Conservation (phyloP, 164 flowering plant species). For the Echeveria elegans region DNA sequence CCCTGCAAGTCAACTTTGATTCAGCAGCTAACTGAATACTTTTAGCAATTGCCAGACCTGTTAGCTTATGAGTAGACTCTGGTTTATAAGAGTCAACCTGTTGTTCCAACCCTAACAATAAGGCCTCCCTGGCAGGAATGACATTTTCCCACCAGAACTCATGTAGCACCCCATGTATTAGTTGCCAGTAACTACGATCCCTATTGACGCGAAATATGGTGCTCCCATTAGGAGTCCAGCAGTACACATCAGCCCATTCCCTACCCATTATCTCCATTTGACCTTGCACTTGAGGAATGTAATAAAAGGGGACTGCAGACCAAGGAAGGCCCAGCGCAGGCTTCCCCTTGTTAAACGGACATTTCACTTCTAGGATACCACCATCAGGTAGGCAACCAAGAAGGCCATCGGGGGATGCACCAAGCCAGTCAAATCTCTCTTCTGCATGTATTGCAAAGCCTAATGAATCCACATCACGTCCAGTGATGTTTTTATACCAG, state of each 20-base stretch:
- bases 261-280: conserved; percentile 89
- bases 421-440: conserved; percentile 59
- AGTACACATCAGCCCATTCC: conserved; percentile 91
- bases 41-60: conserved; percentile 48
- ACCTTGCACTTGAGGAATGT: conserved; percentile 98
- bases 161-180: conserved; percentile 57
- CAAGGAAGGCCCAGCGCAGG: conserved; percentile 81
- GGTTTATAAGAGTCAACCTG: conserved; percentile 47
- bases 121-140: conserved; percentile 73
- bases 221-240: conserved; percentile 93
- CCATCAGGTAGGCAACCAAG: conserved; percentile 53
- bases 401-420: conserved; percentile 96
- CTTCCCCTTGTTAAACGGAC: conserved; percentile 90
- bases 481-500: conserved; percentile 69
- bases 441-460: conserved; percentile 74
- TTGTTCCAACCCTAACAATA: conserved; percentile 43
- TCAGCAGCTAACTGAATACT: conserved; percentile 64
- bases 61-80: conserved; percentile 47
- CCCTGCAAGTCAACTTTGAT: conserved; percentile 60
- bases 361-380: conserved; percentile 91
- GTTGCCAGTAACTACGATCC: conserved; percentile 61
- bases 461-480: conserved; percentile 58
- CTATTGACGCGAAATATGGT: conserved; percentile 62
- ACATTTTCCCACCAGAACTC: conserved; percentile 99
- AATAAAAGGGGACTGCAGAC: conserved; percentile 74